A percentile compares a stretch with the other conserved stretches of the same genome.
Conservation (phyloP, 2,329 filamentous ascomycete species). For the Clarireedia homoeocarpa region DNA sequence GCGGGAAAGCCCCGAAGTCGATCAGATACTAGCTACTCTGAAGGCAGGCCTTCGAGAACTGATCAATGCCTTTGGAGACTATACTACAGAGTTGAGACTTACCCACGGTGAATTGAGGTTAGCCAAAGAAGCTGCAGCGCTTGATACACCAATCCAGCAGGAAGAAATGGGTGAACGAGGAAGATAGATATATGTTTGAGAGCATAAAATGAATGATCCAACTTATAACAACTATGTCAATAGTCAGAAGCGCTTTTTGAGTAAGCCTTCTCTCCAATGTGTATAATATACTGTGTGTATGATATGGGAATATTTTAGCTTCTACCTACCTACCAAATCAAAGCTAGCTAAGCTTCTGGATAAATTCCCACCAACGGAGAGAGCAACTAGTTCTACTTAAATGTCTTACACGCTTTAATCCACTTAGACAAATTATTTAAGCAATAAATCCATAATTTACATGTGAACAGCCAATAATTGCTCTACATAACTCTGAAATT, state of each 20-base stretch:
- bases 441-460: not conserved
- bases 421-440: no score
- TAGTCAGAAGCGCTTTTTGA: not conserved
- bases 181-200: not conserved
- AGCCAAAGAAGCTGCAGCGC: conserved; percentile 53
- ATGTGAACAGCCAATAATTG: not conserved
- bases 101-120: conserved; percentile 62
- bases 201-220: not conserved
- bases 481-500: not conserved
- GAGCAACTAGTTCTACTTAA: no score
- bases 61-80: conserved; percentile 65
- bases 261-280: not conserved
- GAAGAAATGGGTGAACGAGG: conserved; percentile 2
- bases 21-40: conserved; percentile 58
- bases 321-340: no score
- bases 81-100: conserved; percentile 62
- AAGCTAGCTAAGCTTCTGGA: no score
- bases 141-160: not conserved
- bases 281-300: not conserved
- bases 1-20: conserved; percentile 56
- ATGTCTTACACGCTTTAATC: no score
- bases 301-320: not conserved
- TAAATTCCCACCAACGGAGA: no score
- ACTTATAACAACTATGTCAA: not conserved
- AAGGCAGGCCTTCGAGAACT: conserved; percentile 58